phyloP scores from a whole-genome alignment of 495 filamentous ascomycete species.

The Cetradonia linearis region DNA sequence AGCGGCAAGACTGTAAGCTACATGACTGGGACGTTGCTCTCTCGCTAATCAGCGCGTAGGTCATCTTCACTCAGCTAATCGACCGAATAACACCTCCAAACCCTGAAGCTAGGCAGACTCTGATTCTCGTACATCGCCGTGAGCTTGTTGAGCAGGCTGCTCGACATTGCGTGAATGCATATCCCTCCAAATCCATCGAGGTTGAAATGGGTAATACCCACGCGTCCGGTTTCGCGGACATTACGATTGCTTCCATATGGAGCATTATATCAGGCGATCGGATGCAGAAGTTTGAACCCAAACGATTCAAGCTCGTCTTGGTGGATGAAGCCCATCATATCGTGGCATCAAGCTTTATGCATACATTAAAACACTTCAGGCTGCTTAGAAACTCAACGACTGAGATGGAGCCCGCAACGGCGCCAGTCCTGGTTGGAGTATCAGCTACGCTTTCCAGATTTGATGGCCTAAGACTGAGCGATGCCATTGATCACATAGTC shows the following conservation, averaged over 20 bases:
- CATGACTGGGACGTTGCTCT: conserved; percentile 14
- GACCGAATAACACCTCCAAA: conserved; percentile 55
- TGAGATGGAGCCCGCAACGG: conserved; percentile 44
- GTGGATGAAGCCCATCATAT: conserved; percentile 99
- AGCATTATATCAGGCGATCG: conserved; percentile 67
- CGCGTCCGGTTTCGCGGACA: conserved; percentile 72
- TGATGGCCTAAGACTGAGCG: conserved; percentile 78
- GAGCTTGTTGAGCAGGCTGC: conserved; percentile 96
- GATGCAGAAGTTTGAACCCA: conserved; percentile 70
- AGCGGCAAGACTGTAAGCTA: conserved; percentile 72
- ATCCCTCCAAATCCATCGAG: conserved; percentile 69
- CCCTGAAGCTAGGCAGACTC: conserved; percentile 56
- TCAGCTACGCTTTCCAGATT: conserved; percentile 85
- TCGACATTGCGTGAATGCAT: conserved; percentile 65
- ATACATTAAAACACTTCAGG: conserved; percentile 62
- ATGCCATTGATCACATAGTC: conserved; percentile 89
- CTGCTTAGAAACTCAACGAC: conserved; percentile 39
- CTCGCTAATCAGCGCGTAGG: conserved; percentile 34
- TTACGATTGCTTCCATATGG: conserved; percentile 84
- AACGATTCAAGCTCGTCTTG: conserved; percentile 74
- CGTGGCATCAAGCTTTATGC: conserved; percentile 68
- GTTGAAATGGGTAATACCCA: conserved; percentile 77
- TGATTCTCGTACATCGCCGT: conserved; percentile 84
- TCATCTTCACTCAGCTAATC: conserved; percentile 95
- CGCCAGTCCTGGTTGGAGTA: conserved; percentile 76